Conservation (phyloP, 2,329 filamentous ascomycete genomes). For the Sporothrix pseudoabietina region DNA sequence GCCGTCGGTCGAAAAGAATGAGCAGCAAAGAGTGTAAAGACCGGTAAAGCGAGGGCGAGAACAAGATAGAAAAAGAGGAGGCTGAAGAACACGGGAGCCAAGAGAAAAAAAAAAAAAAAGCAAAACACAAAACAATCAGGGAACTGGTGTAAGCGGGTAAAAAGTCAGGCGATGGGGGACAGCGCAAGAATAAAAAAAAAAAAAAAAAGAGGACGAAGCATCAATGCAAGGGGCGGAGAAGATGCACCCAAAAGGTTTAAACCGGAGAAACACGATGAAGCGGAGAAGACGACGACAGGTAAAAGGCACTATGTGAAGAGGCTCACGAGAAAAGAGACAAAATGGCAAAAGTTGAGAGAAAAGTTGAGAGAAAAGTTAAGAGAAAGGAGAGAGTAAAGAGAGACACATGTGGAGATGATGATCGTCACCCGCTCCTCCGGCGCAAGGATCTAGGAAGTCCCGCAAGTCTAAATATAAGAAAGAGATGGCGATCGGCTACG, state of each 20-base stretch:
- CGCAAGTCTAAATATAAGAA: not conserved
- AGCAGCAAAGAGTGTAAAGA: not conserved
- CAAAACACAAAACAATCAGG: not conserved
- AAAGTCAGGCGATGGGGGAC: not conserved
- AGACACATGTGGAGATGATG: not conserved
- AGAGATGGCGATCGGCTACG: conserved; percentile 5
- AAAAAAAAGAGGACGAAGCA: not conserved
- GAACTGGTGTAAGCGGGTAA: not conserved
- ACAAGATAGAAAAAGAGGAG: conserved; percentile 1
- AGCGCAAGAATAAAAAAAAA: not conserved
- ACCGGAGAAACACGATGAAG: not conserved
- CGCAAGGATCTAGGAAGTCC: not conserved
- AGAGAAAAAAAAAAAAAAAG: not conserved
- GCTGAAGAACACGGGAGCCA: not conserved
- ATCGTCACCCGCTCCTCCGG: not conserved
- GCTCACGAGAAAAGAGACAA: not conserved
- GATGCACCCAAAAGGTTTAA: not conserved
- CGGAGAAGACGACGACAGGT: not conserved
- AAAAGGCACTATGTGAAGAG: too few relatives aligned
- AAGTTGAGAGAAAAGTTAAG: not conserved
- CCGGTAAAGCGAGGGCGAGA: not conserved
- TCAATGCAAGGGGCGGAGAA: not conserved
- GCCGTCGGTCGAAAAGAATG: not conserved
- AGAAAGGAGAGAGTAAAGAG: not conserved
- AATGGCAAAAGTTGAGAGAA: not conserved